phyloP scores from a whole-genome alignment of 1,284 basidiomycete genomes.

The Malassezia vespertilionis region DNA sequence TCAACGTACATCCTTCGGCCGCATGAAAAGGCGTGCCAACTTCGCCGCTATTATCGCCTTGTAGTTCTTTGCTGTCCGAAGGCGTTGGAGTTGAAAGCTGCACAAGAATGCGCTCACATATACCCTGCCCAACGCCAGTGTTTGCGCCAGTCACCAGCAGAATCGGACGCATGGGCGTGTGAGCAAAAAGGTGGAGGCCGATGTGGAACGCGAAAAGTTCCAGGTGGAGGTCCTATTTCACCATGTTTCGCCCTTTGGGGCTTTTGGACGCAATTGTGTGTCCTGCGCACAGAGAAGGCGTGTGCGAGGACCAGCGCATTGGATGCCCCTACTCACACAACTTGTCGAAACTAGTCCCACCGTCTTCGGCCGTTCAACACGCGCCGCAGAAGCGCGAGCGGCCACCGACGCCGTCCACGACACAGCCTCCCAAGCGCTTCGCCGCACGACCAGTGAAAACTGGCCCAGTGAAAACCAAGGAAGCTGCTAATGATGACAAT shows the following conservation, averaged over 20 bases:
- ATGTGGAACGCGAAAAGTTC: not conserved
- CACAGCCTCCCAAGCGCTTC: too few species aligned
- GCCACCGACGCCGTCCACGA: too few species aligned
- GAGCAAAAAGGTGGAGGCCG: too few species aligned
- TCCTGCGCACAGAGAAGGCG: slow-evolving; percentile 26
- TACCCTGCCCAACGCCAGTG: slow-evolving; percentile 43
- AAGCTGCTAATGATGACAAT: too few species aligned
- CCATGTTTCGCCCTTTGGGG: slow-evolving; percentile 32
- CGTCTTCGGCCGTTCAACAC: too few species aligned
- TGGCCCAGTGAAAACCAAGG: too few species aligned
- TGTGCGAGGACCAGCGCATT: slow-evolving; percentile 21
- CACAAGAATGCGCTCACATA: slow-evolving; percentile 42
- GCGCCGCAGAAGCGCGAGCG: too few species aligned
- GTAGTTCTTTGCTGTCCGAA: slow-evolving; percentile 14
- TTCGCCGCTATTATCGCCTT: slow-evolving; percentile 14
- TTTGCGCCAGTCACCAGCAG: slow-evolving; percentile 45
- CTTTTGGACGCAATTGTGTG: slow-evolving; percentile 27
- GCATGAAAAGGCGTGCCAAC: slow-evolving; percentile 40
- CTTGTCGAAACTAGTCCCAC: not conserved
- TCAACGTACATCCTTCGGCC: slow-evolving; percentile 38
- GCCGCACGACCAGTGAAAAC: too few species aligned
- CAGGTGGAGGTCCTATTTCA: slow-evolving; percentile 5
- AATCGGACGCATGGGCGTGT: slow-evolving; percentile 26
- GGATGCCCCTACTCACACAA: slow-evolving; percentile 29
- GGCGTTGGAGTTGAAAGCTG: slow-evolving; percentile 44